Conservation (phyloP, 179 eudicot species). For the Corrigiola litoralis region DNA sequence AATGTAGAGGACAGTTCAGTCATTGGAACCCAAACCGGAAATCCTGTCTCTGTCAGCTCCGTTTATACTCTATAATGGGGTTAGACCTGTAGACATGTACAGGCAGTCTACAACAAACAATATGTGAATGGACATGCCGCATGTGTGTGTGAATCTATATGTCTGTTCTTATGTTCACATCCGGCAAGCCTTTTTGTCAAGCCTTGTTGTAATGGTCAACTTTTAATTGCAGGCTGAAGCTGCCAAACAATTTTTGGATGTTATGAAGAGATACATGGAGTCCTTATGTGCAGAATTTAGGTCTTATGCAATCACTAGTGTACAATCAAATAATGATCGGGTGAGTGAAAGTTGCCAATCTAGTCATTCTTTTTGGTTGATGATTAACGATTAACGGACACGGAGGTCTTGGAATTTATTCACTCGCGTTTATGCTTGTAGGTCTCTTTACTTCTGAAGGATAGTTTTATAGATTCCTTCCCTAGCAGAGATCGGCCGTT, state of each 20-base stretch:
- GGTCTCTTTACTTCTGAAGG: constrained; percentile 93
- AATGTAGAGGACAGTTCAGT: no score
- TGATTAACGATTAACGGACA: not conserved
- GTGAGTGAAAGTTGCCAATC: constrained; percentile 31
- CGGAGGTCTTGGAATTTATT: not conserved
- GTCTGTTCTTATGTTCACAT: no score
- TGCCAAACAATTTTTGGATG: constrained; percentile 53
- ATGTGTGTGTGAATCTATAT: no score
- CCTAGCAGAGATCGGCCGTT: constrained; percentile 68
- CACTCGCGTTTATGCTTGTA: constrained; percentile 21
- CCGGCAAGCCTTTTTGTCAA: not conserved
- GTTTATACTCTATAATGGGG: no score
- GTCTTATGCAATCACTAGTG: constrained; percentile 85
- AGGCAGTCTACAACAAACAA: no score
- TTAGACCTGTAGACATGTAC: no score
- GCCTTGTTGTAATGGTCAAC: not conserved
- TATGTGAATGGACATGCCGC: no score
- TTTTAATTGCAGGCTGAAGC: constrained; percentile 61
- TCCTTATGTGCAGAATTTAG: constrained; percentile 76
- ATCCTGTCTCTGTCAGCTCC: no score
- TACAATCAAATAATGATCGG: constrained; percentile 80
- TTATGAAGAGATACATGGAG: constrained; percentile 73
- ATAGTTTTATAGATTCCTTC: constrained; percentile 88
- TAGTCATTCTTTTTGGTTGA: not conserved
- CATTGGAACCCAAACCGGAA: no score